phyloP scores from a whole-genome alignment of 495 filamentous ascomycete species.

The Xylaria sp. region DNA sequence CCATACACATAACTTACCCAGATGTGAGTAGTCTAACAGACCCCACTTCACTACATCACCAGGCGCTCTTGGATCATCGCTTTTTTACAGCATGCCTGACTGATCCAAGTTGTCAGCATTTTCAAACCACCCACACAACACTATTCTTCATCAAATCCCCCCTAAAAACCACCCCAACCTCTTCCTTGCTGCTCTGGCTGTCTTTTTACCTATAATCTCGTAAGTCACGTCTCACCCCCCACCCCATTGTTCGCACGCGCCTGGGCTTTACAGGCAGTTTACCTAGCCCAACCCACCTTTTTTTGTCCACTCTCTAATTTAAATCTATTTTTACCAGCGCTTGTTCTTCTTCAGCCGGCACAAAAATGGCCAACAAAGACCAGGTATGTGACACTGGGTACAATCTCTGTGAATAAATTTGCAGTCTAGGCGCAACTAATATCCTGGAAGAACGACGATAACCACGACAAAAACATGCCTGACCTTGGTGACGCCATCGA shows the following conservation, averaged over 20 bases:
- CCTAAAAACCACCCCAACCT: conserved; percentile 30
- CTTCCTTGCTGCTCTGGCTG: conserved; percentile 29
- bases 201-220: conserved; percentile 11
- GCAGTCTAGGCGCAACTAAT: conserved; percentile 12
- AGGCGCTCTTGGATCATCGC: conserved; percentile 39
- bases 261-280: conserved; percentile 5
- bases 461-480: conserved; percentile 38
- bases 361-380: conserved; percentile 38
- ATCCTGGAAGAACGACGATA: conserved; percentile 35
- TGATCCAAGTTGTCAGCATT: conserved; percentile 44
- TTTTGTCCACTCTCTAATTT: background rate
- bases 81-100: conserved; percentile 33
- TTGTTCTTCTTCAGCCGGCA: background rate
- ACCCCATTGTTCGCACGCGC: background rate
- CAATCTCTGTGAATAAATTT: background rate
- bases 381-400: conserved; percentile 36
- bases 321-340: conserved; percentile 18
- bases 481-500: conserved; percentile 77
- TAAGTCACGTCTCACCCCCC: background rate
- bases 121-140: conserved; percentile 41
- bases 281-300: conserved; percentile 10
- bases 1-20: background rate
- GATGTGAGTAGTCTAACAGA: conserved; percentile 30
- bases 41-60: conserved; percentile 39
- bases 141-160: conserved; percentile 31